Conservation (phyloP, 192 early-diverging fungal species). For the Mycoemilia scoparia region DNA sequence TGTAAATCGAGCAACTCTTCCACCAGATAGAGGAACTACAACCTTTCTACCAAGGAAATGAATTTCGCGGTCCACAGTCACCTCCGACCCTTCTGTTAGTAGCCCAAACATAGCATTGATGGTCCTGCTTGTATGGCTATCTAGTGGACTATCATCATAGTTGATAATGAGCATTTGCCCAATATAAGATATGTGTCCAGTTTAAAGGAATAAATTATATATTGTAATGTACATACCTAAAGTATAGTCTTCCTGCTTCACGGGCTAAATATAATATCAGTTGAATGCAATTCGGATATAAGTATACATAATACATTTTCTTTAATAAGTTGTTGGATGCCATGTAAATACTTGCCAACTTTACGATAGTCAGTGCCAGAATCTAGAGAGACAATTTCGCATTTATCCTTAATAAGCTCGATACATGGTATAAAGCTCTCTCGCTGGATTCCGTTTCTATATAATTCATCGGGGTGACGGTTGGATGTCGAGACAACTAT, state of each 20-base stretch:
- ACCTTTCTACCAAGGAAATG: constrained; percentile 61
- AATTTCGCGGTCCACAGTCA: constrained; percentile 14
- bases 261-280: too few species aligned
- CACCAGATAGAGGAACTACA: constrained; percentile 40
- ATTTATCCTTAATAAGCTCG: constrained; percentile 59
- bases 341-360: too few species aligned
- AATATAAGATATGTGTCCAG: too few species aligned
- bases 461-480: constrained; percentile 77
- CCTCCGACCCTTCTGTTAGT: constrained; percentile 8
- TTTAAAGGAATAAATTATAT: too few species aligned
- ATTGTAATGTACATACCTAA: too few species aligned
- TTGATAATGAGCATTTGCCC: too few species aligned
- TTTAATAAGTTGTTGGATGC: too few species aligned
- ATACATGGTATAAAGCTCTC: constrained; percentile 85
- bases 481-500: constrained; percentile 89
- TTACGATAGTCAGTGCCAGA: constrained; percentile 89
- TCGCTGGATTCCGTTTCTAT: constrained; percentile 92
- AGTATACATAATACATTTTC: constrained; percentile 45
- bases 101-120: constrained; percentile 17
- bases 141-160: too few species aligned
- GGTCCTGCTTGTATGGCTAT: constrained; percentile 12
- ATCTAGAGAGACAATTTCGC: constrained; percentile 63
- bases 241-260: too few species aligned
- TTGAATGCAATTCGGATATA: too few species aligned
- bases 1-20: constrained; percentile 48